These are phyloP conservation scores for Chlorella sp. DNA, from an alignment of 139 green algal genomes.

Conservation along the genomic window DNA sequence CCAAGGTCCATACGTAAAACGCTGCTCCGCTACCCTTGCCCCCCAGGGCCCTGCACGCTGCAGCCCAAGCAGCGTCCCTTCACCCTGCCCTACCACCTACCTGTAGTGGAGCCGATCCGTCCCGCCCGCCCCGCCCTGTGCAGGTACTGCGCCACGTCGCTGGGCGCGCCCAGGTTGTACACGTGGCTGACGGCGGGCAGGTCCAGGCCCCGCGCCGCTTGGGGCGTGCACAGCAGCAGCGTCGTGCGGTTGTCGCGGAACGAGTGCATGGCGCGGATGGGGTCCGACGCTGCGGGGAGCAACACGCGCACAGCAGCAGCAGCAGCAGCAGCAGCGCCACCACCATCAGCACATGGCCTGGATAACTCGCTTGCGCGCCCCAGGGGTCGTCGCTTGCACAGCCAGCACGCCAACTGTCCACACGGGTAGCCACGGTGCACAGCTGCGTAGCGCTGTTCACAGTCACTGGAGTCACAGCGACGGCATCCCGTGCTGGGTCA, in stretches of 20 bases:
- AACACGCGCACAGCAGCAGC: neutral
- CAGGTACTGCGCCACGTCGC: slow-evolving; percentile 61
- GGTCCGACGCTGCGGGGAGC: slow-evolving; percentile 40
- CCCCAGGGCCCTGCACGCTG: neutral
- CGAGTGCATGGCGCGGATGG: slow-evolving; percentile 64
- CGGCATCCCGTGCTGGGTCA: too few species aligned
- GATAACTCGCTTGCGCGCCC: neutral
- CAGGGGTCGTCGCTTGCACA: too few species aligned
- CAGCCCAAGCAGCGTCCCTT: neutral
- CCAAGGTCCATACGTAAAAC: too few species aligned
- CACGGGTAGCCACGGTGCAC: too few species aligned
- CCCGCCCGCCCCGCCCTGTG: slow-evolving; percentile 74
- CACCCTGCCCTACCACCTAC: slow-evolving; percentile 10
- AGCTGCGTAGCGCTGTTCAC: too few species aligned
- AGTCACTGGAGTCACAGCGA: too few species aligned
- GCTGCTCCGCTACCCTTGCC: too few species aligned
- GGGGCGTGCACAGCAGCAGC: slow-evolving; percentile 20
- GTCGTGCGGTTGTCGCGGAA: slow-evolving; percentile 65
- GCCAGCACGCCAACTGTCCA: too few species aligned
- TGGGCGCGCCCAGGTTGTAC: slow-evolving; percentile 64
- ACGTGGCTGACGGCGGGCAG: slow-evolving; percentile 79
- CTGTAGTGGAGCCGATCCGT: slow-evolving; percentile 48
- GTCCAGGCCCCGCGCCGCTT: slow-evolving; percentile 69
- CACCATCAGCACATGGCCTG: neutral
- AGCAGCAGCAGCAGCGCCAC: neutral